Percentiles rank a stretch among this genome's conserved stretches.
These are phyloP conservation scores for Sonneratia caseolaris DNA, from an alignment of 345 rosid genomes.

Conservation along the genomic window DNA sequence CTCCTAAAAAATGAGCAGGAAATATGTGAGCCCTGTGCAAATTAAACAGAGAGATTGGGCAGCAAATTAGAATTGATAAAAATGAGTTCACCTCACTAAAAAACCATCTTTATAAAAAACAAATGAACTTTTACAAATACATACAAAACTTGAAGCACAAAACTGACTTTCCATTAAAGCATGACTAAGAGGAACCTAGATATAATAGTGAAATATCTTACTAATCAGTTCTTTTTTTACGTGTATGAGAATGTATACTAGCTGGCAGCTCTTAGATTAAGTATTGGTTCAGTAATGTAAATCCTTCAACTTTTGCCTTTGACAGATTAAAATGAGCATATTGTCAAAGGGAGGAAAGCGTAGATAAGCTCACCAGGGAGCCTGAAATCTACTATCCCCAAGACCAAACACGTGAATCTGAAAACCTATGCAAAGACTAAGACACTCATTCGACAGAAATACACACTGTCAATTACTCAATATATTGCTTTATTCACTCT, in stretches of 20 bases:
- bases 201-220: background rate
- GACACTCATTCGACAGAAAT: background rate
- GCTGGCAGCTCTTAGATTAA: background rate
- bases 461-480: too few species aligned
- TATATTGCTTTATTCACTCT: too few species aligned
- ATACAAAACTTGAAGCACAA: background rate
- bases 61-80: background rate
- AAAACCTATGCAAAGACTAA: background rate
- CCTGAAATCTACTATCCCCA: background rate
- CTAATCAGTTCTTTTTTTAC: background rate
- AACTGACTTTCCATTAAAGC: background rate
- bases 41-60: background rate
- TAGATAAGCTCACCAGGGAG: background rate
- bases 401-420: background rate
- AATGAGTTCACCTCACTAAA: background rate
- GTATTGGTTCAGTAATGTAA: background rate
- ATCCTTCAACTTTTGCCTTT: background rate
- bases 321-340: background rate
- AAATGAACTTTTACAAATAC: background rate
- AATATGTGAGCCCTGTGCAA: background rate
- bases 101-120: background rate
- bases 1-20: background rate
- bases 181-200: background rate
- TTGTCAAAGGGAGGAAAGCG: background rate
- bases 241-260: background rate